Conservation (phyloP, 805 yeast species). For the Lipomyces kockii region DNA sequence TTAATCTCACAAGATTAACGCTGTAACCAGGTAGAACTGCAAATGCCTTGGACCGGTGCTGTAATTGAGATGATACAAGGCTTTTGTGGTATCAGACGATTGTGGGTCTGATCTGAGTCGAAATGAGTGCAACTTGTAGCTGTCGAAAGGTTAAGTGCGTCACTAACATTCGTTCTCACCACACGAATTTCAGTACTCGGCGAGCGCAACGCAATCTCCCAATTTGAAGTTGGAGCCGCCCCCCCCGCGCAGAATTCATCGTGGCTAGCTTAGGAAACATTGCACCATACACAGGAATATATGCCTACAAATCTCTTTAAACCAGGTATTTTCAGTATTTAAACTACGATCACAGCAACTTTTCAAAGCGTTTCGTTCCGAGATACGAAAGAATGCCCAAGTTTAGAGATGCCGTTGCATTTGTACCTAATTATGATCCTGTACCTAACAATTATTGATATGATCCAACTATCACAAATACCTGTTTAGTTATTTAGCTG, state of each 20-base stretch:
- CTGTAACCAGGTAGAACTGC: background rate
- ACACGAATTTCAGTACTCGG: background rate
- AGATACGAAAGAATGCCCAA: background rate
- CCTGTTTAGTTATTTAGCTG: background rate
- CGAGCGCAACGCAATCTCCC: background rate
- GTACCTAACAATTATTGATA: too few species aligned
- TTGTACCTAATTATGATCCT: background rate
- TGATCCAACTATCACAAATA: background rate
- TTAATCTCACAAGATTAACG: too few species aligned
- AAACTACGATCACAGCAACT: background rate
- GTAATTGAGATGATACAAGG: too few species aligned
- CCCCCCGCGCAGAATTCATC: background rate
- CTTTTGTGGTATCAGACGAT: background rate
- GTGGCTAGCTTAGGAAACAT: too few species aligned
- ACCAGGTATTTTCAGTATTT: too few species aligned
- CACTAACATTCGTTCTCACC: background rate
- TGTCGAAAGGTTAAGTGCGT: background rate
- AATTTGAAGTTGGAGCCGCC: background rate
- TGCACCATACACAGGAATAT: too few species aligned
- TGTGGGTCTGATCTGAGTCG: background rate
- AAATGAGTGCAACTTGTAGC: background rate
- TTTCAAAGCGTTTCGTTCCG: background rate
- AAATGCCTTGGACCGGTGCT: background rate
- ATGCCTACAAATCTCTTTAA: too few species aligned
- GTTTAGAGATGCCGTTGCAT: background rate